Percentiles rank a stretch among this genome's conserved stretches.
Conservation (phyloP, 2,329 filamentous ascomycete species). For the Anisogramma anomala region DNA sequence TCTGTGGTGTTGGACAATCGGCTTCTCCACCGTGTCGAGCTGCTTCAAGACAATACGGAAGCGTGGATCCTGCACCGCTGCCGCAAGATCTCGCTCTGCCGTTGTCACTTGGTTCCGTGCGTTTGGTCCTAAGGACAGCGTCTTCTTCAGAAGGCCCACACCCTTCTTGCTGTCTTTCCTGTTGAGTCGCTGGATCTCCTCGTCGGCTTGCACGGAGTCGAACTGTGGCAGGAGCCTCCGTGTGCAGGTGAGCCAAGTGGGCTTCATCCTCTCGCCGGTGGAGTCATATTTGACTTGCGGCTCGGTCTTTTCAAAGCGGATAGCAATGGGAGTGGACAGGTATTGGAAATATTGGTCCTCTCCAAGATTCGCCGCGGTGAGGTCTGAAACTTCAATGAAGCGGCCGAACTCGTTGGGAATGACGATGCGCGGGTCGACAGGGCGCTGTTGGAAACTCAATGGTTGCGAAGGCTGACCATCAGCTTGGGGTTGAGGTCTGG, state of each 20-base stretch:
- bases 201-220: conserved; percentile 26
- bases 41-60: conserved; percentile 33
- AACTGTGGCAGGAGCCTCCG: conserved; percentile 25
- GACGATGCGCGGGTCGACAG: background rate
- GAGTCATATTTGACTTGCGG: conserved; percentile 25
- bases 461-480: conserved; percentile 1
- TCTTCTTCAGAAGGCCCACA: conserved; percentile 7
- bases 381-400: conserved; percentile 24
- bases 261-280: conserved; percentile 23
- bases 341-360: conserved; percentile 27
- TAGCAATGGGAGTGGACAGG: conserved; percentile 30
- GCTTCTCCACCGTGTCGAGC: conserved; percentile 28
- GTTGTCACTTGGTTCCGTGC: conserved; percentile 33
- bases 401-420: conserved; percentile 6
- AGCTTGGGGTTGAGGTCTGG: background rate
- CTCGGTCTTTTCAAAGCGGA: conserved; percentile 31
- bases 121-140: conserved; percentile 20
- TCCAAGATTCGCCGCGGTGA: conserved; percentile 26
- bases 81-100: conserved; percentile 25
- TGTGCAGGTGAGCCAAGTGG: conserved; percentile 31
- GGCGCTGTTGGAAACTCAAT: conserved; percentile 1
- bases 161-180: conserved; percentile 20
- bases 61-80: conserved; percentile 25
- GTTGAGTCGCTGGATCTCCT: conserved; percentile 28
- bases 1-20: conserved; percentile 1